Evolutionary conservation across 1,139 yeast species (phyloP), one percentile per base, ranked within the genome.

Genomic region (Suzukiozyma palmioleophila): DNA sequence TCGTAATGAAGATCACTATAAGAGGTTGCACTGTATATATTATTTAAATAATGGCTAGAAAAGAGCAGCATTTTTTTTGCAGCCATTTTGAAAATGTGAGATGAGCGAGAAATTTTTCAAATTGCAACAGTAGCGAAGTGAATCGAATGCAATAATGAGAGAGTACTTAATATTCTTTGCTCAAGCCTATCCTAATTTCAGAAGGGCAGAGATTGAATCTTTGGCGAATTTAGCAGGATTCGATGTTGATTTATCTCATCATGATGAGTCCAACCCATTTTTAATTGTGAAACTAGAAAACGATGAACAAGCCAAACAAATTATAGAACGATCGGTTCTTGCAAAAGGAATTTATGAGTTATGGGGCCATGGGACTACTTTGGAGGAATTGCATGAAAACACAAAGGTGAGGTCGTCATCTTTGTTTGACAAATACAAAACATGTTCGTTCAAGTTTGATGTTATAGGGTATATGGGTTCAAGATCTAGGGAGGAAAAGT

Each of bases 201-300:
- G 98, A 38, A 59, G 63, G 36, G 87, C 96, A 0, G 98, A 92
- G 59, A 64, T 92, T 32, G 89, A 84, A 53, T 84, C 97, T 0
- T 61, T 92, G 37, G 97, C 97, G 0, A 79, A 75, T 33, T 59
- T 84, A 39, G 63, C 77, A 47, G 63, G 64, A 12, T 65, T 92
- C 6, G 31, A 60, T 1, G 70, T 85, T 6, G 92, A 88, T 55
- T 64, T 89, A 38, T 62, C 77, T 12, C 55, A 57, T 12, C 90
- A 88, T 54, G 66, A 70, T 42, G 81, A 73, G 36, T 62, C 66
- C 8, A 69, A 68, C 26, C 98, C 98, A 1, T 90, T 88, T 54
- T 54, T 90, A 46, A 64, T 79, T 3, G 82, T 90, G 1, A 73
- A 79, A 22, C 63, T 92, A 32, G 75, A 75, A 24, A 64, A 65